Evolutionary conservation across 345 rosid species (phyloP).

Genomic region (Punica granatum): DNA sequence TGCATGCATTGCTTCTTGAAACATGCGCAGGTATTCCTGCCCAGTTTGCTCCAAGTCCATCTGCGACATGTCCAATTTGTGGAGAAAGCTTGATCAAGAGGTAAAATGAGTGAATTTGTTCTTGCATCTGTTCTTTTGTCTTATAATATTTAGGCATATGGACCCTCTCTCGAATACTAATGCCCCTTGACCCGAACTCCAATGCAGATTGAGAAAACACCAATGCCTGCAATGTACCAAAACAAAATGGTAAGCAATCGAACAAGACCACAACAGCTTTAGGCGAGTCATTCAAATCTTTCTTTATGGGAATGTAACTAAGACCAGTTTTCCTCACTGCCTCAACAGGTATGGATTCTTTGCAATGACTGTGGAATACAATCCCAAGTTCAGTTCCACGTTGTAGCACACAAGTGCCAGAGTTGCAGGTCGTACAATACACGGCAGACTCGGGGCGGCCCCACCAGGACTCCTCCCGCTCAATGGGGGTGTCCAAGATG

Average conservation of each 20-base stretch:
- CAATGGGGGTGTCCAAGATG: constrained; percentile 41
- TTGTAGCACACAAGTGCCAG: constrained; percentile 63
- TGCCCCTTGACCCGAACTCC: background rate
- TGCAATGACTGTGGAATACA: constrained; percentile 79
- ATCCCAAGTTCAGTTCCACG: constrained; percentile 54
- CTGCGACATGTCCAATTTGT: constrained; percentile 58
- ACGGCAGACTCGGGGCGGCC: constrained; percentile 48
- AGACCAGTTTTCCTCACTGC: background rate
- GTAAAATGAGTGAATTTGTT: constrained; percentile 22
- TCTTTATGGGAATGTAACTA: background rate
- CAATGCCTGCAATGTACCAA: constrained; percentile 63
- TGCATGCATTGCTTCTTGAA: background rate
- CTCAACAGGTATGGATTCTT: constrained; percentile 70
- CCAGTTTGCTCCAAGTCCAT: constrained; percentile 86
- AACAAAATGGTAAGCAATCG: constrained; percentile 48
- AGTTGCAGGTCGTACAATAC: constrained; percentile 76
- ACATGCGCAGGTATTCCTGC: constrained; percentile 56
- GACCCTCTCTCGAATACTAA: background rate
- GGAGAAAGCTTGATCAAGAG: constrained; percentile 83
- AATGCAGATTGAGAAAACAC: constrained; percentile 64
- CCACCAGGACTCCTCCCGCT: constrained; percentile 36
- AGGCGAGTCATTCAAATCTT: background rate
- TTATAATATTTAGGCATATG: background rate
- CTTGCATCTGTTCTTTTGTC: background rate
- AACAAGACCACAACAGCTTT: background rate